phyloP scores from a whole-genome alignment of 805 yeast genomes.

The Candida ovalis region DNA sequence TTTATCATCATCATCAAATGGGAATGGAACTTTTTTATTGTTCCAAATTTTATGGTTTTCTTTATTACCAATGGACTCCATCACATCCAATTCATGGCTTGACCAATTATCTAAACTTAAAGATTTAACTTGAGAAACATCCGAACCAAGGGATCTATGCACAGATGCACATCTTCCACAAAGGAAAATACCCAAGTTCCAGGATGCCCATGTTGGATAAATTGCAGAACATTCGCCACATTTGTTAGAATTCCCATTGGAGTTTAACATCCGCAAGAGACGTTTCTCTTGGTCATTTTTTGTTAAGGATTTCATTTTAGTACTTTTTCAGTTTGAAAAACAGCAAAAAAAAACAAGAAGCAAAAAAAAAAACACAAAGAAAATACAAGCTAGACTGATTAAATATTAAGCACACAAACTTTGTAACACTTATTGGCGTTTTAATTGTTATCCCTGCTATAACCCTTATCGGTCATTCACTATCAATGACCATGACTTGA shows the following conservation, averaged over 20 bases:
- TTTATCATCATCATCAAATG: slow-evolving; percentile 70
- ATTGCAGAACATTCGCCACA: slow-evolving; percentile 77
- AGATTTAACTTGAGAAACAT: slow-evolving; percentile 64
- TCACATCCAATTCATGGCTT: slow-evolving; percentile 45
- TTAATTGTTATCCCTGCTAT: too few relatives aligned
- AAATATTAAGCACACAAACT: too few relatives aligned
- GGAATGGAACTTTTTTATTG: slow-evolving; percentile 62
- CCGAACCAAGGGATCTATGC: slow-evolving; percentile 63
- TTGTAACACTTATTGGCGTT: too few relatives aligned
- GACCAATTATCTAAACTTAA: slow-evolving; percentile 72
- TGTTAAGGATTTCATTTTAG: neutral
- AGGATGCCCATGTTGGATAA: slow-evolving; percentile 57
- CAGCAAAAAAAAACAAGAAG: too few relatives aligned
- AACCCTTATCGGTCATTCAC: too few relatives aligned
- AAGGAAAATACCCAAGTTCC: slow-evolving; percentile 60
- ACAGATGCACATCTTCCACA: slow-evolving; percentile 85
- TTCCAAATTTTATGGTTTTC: slow-evolving; percentile 64
- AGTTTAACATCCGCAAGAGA: slow-evolving; percentile 57
- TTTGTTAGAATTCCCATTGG: slow-evolving; percentile 55
- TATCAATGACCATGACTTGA: too few relatives aligned
- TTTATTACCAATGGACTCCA: slow-evolving; percentile 55
- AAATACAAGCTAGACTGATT: too few relatives aligned
- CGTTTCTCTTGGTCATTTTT: slow-evolving; percentile 26
- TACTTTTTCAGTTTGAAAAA: neutral
- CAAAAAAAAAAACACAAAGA: too few relatives aligned